These are phyloP conservation scores for Phytophthora cajani DNA, from an alignment of 352 stramenopile genomes.

Conservation along the genomic window DNA sequence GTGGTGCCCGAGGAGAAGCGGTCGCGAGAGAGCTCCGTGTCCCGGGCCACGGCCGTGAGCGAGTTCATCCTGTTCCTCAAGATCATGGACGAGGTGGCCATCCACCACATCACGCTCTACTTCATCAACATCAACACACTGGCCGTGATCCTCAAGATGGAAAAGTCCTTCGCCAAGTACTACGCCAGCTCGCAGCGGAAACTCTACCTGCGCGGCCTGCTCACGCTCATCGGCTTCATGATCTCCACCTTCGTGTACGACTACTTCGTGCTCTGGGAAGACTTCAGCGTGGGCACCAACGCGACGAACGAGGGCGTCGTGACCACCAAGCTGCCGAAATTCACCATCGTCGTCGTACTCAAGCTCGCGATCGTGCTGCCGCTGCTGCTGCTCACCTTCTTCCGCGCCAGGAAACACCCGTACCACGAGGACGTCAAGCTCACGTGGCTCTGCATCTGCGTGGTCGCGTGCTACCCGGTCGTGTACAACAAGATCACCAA, in stretches of 20 bases:
- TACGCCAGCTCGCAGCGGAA: constrained; percentile 75
- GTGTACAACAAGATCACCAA: constrained; percentile 87
- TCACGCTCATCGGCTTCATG: constrained; percentile 74
- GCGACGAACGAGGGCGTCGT: constrained; percentile 17
- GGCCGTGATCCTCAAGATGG: constrained; percentile 76
- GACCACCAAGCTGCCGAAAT: constrained; percentile 57
- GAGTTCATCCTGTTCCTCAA: constrained; percentile 84
- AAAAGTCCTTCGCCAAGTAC: constrained; percentile 80
- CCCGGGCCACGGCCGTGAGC: constrained; percentile 59
- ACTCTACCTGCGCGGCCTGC: constrained; percentile 67
- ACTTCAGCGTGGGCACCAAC: constrained; percentile 52
- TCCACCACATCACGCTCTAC: constrained; percentile 81
- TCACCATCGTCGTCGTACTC: constrained; percentile 70
- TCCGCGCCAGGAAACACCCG: constrained; percentile 63
- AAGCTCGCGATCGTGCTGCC: constrained; percentile 72
- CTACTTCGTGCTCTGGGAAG: constrained; percentile 71
- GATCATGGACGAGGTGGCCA: constrained; percentile 84
- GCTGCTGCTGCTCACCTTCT: constrained; percentile 70
- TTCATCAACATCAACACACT: constrained; percentile 84
- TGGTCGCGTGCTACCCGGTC: constrained; percentile 72
- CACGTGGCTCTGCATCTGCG: constrained; percentile 71
- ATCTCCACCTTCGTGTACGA: constrained; percentile 75
- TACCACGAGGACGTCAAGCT: constrained; percentile 70
- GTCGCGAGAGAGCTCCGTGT: constrained; percentile 59
- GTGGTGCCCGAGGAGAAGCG: constrained; percentile 54